Conservation (phyloP, 73 alveolate genomes). For the Blepharisma japonicum region DNA sequence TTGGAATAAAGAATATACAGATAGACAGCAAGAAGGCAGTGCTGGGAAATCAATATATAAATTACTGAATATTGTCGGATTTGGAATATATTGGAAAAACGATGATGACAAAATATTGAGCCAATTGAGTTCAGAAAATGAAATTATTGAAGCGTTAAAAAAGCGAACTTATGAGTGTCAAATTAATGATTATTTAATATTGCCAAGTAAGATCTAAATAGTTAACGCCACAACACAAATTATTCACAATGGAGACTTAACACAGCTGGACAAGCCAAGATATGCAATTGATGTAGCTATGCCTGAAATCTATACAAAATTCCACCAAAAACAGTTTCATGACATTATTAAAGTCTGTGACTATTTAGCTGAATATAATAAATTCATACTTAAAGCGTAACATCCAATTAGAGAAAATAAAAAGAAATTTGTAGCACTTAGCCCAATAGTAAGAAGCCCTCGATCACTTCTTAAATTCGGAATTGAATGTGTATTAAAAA, state of each 20-base stretch:
- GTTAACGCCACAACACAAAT: constrained; percentile 1
- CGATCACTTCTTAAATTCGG: neutral
- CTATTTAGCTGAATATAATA: neutral
- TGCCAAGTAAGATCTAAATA: constrained; percentile 7
- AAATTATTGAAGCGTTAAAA: neutral
- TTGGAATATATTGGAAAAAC: neutral
- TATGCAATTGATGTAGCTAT: neutral
- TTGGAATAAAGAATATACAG: constrained; percentile 10
- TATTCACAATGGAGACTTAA: constrained; percentile 10
- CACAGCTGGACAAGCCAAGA: neutral
- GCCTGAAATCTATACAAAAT: neutral
- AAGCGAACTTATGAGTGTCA: neutral
- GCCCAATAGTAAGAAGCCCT: constrained; percentile 20
- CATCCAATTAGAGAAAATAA: neutral
- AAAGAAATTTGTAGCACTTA: neutral
- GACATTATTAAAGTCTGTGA: neutral
- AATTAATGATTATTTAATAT: neutral
- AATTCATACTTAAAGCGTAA: neutral
- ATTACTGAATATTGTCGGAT: neutral
- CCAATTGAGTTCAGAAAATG: neutral
- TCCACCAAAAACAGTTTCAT: constrained; percentile 13
- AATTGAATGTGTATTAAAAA: constrained; percentile 12
- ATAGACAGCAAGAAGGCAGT: constrained; percentile 9
- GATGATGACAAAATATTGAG: neutral
- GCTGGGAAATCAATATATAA: neutral